Evolutionary conservation across 495 filamentous ascomycete genomes (phyloP).

Genomic region (Trichocladium antarcticum): DNA sequence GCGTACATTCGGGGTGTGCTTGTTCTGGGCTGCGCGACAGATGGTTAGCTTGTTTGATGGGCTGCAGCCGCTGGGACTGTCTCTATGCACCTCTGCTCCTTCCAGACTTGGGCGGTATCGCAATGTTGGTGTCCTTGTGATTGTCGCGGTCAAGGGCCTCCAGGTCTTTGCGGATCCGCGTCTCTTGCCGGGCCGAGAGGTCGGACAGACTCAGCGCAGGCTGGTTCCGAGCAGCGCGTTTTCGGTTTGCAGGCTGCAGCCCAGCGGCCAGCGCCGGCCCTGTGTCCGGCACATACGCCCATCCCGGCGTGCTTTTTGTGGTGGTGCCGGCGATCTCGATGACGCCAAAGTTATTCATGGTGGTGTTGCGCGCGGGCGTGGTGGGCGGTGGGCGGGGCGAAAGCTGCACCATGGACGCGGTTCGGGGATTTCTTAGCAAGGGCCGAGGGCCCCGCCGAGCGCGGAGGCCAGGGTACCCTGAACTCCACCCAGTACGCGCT

Average conservation of each 20-base stretch:
- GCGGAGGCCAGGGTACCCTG: too few species aligned
- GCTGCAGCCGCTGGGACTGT: neutral
- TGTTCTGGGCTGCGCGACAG: slow-evolving; percentile 28
- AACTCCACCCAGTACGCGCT: too few species aligned
- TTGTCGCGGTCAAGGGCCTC: slow-evolving; percentile 74
- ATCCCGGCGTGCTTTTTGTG: slow-evolving; percentile 62
- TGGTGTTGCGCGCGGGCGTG: neutral
- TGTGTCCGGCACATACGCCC: slow-evolving; percentile 78
- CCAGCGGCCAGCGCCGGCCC: slow-evolving; percentile 47
- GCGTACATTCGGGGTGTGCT: slow-evolving; percentile 70
- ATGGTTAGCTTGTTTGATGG: neutral
- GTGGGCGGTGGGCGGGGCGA: slow-evolving; percentile 4
- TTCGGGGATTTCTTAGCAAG: slow-evolving; percentile 1
- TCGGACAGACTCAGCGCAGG: slow-evolving; percentile 49
- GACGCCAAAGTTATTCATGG: slow-evolving; percentile 50
- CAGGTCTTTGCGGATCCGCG: slow-evolving; percentile 63
- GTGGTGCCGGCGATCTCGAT: slow-evolving; percentile 63
- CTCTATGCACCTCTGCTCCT: slow-evolving; percentile 13
- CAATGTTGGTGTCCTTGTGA: slow-evolving; percentile 57
- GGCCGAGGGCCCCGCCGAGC: neutral
- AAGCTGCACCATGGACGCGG: neutral
- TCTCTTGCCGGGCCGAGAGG: slow-evolving; percentile 55
- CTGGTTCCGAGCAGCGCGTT: slow-evolving; percentile 53
- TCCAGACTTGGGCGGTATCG: slow-evolving; percentile 40
- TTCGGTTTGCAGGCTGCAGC: slow-evolving; percentile 38